phyloP scores from a whole-genome alignment of 805 yeast genomes.

The Zygosaccharomyces siamensis region DNA sequence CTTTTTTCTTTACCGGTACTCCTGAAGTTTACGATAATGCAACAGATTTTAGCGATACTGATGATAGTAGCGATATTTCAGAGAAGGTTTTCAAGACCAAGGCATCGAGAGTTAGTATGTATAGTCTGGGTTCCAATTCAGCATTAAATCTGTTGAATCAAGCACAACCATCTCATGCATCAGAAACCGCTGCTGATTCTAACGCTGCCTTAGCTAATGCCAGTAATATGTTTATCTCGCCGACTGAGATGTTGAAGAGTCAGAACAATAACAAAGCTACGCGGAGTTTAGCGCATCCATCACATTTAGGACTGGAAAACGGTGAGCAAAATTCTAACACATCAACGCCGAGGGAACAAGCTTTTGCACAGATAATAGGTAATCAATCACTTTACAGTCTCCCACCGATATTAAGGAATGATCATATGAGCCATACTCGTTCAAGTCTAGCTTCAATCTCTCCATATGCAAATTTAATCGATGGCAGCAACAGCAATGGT shows the following conservation, averaged over 20 bases:
- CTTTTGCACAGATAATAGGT: constrained; percentile 9
- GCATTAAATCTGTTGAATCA: constrained; percentile 29
- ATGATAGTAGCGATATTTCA: constrained; percentile 22
- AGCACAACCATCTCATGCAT: constrained; percentile 1
- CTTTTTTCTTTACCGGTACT: constrained; percentile 13
- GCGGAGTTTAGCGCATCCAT: constrained; percentile 1
- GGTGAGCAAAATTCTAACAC: constrained; percentile 6
- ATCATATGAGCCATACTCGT: not conserved
- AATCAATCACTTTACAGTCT: not conserved
- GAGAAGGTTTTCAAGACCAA: constrained; percentile 24
- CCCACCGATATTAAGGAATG: constrained; percentile 1
- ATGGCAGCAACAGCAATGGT: not conserved
- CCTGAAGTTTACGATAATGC: constrained; percentile 23
- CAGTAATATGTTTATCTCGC: constrained; percentile 49
- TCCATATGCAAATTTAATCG: not conserved
- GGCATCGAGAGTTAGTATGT: constrained; percentile 25
- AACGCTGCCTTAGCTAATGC: constrained; percentile 20
- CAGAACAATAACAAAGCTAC: constrained; percentile 13
- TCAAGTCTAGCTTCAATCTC: not conserved
- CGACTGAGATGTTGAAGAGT: constrained; percentile 40
- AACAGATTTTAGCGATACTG: constrained; percentile 17
- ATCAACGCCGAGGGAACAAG: constrained; percentile 15
- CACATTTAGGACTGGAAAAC: constrained; percentile 2
- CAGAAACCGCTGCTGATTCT: constrained; percentile 4
- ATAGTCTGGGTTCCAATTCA: constrained; percentile 32